Percentiles rank a stretch among this genome's conserved stretches.
phyloP scores from a whole-genome alignment of 805 yeast genomes.

The Wickerhamiella slavikovae region DNA sequence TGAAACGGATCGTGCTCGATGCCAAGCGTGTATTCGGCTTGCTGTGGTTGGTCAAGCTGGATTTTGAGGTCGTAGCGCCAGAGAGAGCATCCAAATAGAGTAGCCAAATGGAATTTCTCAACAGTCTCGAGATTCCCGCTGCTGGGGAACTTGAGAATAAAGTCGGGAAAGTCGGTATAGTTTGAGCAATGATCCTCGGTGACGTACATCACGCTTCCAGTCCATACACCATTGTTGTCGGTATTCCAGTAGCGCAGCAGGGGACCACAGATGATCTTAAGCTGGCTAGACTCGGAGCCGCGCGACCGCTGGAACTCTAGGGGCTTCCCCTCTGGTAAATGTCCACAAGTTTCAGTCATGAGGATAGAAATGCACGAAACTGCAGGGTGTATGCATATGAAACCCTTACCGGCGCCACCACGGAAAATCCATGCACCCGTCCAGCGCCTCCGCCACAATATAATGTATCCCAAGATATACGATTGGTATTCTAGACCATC shows the following conservation, averaged over 20 bases:
- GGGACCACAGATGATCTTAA: conserved; percentile 37
- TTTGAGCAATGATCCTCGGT: conserved; percentile 22
- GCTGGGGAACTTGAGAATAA: conserved; percentile 21
- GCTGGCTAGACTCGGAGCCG: conserved; percentile 2
- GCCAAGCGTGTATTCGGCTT: conserved; percentile 41
- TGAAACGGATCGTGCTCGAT: conserved; percentile 26
- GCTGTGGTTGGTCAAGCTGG: conserved; percentile 32
- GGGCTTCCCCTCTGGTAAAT: conserved; percentile 3
- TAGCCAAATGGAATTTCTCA: conserved; percentile 25
- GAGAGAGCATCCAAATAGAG: conserved; percentile 30
- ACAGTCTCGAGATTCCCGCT: conserved; percentile 15
- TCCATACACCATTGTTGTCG: conserved; percentile 32
- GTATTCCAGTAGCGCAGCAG: conserved; percentile 46
- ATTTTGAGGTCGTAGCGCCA: conserved; percentile 45
- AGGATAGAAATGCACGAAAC: too few relatives aligned
- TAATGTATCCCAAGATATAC: too few relatives aligned
- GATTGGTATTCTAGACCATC: too few relatives aligned
- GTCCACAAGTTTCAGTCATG: too few relatives aligned
- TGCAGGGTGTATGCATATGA: too few relatives aligned
- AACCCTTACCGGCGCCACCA: too few relatives aligned
- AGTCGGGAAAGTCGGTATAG: conserved; percentile 14
- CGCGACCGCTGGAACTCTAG: conserved; percentile 6
- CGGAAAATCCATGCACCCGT: too few relatives aligned
- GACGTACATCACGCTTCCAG: conserved; percentile 53
- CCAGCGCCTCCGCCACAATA: too few relatives aligned